Percentiles rank a stretch among this genome's conserved stretches.
Evolutionary conservation across 2,329 filamentous ascomycete genomes (phyloP).

Genomic region (Graphilbum fragrans): DNA sequence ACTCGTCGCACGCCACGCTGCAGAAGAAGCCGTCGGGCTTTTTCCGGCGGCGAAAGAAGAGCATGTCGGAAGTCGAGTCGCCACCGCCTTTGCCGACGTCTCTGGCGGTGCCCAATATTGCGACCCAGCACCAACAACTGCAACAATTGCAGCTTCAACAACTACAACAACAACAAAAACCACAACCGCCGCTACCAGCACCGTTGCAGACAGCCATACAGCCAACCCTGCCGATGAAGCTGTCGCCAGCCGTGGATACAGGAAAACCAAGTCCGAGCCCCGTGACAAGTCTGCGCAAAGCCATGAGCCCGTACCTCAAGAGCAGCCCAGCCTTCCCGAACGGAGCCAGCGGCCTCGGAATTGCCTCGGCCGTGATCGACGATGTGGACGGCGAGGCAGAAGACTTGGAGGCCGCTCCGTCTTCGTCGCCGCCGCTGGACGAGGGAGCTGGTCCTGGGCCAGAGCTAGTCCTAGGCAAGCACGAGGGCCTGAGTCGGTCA

Average conservation of each 20-base stretch:
- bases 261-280: slow-evolving; percentile 36
- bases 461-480: slow-evolving; percentile 1
- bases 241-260: neutral
- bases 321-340: slow-evolving; percentile 14
- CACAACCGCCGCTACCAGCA: slow-evolving; percentile 23
- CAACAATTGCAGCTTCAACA: neutral
- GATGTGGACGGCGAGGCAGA: neutral
- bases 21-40: slow-evolving; percentile 92
- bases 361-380: neutral
- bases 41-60: slow-evolving; percentile 89
- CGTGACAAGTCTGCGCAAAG: slow-evolving; percentile 69
- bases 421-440: neutral
- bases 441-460: neutral
- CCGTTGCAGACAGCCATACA: slow-evolving; percentile 22
- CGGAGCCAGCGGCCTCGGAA: neutral
- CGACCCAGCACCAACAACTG: neutral
- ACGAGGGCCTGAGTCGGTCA: slow-evolving; percentile 15
- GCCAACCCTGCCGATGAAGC: neutral
- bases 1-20: slow-evolving; percentile 35
- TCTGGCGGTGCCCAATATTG: slow-evolving; percentile 10
- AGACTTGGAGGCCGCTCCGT: no score
- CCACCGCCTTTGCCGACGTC: slow-evolving; percentile 45
- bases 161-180: neutral
- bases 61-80: slow-evolving; percentile 50
- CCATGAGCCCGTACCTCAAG: slow-evolving; percentile 74